phyloP scores from a whole-genome alignment of 176 grass and related monocot genomes.

The Zizania latifolia region DNA sequence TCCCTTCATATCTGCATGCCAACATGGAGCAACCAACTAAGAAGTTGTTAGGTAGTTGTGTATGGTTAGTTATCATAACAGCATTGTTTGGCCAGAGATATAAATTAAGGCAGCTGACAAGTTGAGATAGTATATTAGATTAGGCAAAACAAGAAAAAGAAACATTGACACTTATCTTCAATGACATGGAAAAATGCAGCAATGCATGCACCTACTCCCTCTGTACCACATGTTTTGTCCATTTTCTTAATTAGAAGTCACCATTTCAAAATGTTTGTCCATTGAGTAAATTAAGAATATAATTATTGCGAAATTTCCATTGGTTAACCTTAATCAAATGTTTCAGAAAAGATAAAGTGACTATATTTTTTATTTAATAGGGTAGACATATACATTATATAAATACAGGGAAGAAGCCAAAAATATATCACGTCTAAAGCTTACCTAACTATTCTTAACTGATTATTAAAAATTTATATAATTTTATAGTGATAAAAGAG shows the following conservation, averaged over 20 bases:
- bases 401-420: no score
- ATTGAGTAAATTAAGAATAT: no score
- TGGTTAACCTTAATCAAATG: not conserved
- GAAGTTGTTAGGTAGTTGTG: not conserved
- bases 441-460: no score
- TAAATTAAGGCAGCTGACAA: not conserved
- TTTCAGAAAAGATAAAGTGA: not conserved
- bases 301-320: no score
- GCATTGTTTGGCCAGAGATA: not conserved
- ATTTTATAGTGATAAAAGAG: no score
- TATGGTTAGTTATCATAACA: not conserved
- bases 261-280: not conserved
- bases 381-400: no score
- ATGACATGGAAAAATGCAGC: not conserved
- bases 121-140: not conserved
- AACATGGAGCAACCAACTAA: not conserved
- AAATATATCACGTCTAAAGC: no score
- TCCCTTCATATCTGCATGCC: not conserved
- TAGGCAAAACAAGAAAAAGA: not conserved
- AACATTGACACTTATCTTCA: not conserved
- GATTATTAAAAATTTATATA: no score
- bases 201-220: not conserved
- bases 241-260: no score
- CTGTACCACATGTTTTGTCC: not conserved
- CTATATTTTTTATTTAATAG: no score